These are phyloP conservation scores for Pseudogymnoascus sp. DNA, from an alignment of 2,329 filamentous ascomycete genomes.

Conservation along the genomic window DNA sequence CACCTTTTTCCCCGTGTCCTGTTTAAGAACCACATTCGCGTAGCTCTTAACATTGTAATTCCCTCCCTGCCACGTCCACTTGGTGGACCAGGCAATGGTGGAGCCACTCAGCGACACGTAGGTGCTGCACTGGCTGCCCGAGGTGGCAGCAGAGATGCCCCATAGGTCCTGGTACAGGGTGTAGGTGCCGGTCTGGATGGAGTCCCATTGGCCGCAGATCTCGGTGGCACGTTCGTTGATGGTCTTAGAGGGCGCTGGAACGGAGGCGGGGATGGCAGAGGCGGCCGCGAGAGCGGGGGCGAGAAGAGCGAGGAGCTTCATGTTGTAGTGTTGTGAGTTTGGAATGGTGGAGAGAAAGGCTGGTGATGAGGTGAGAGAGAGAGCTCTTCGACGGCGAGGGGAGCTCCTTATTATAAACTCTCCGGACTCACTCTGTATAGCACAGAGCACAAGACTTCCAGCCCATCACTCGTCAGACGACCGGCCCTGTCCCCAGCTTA, in stretches of 20 bases:
- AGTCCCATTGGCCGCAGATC: conserved; percentile 22
- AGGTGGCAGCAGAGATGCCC: conserved; percentile 33
- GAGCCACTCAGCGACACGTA: conserved; percentile 32
- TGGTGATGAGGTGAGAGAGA: neutral
- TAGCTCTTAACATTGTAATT: conserved; percentile 23
- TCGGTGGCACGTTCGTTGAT: conserved; percentile 30
- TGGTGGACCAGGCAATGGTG: conserved; percentile 37
- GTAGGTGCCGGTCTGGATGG: conserved; percentile 25
- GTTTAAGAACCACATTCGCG: conserved; percentile 24
- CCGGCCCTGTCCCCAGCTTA: neutral
- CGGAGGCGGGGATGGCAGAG: neutral
- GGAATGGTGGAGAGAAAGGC: neutral
- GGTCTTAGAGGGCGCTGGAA: conserved; percentile 16
- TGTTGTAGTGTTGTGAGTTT: neutral
- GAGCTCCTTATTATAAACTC: neutral
- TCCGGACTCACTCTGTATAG: neutral
- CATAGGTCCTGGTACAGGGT: conserved; percentile 37
- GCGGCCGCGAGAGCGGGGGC: neutral
- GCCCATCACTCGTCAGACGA: neutral
- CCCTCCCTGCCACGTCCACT: conserved; percentile 34
- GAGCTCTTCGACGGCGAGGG: neutral
- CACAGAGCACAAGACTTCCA: neutral
- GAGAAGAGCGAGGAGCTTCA: neutral
- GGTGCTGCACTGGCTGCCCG: conserved; percentile 39
- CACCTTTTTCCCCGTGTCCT: conserved; percentile 28